These are phyloP conservation scores for Tulasnella sp. DNA, from an alignment of 768 basidiomycete species.

Conservation along the genomic window DNA sequence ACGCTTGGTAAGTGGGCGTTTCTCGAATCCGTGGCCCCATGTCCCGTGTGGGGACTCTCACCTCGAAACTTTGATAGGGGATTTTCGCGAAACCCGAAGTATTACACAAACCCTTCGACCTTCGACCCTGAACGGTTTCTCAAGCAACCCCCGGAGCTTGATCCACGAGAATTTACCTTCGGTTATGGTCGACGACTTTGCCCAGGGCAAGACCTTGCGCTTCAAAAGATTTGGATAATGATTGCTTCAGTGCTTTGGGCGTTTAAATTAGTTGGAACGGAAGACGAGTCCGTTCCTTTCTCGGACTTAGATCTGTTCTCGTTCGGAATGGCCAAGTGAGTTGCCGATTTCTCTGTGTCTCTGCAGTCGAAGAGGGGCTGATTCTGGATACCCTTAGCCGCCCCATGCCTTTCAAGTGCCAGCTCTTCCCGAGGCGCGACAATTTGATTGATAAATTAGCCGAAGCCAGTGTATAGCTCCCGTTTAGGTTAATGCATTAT, in stretches of 20 bases:
- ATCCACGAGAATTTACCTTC: constrained; percentile 5
- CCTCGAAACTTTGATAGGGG: background rate
- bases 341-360: background rate
- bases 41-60: background rate
- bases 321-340: background rate
- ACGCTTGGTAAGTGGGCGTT: background rate
- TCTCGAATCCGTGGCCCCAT: no score
- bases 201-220: constrained; percentile 23
- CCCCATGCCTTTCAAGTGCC: background rate
- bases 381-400: background rate
- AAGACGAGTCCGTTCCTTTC: background rate
- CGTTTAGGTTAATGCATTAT: no score
- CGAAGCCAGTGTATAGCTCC: background rate
- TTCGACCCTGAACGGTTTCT: constrained; percentile 31
- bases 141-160: background rate
- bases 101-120: constrained; percentile 17
- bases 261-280: background rate
- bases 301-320: background rate
- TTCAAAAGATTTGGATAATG: background rate
- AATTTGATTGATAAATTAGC: background rate
- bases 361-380: background rate
- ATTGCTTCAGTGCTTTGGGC: background rate
- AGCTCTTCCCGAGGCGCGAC: background rate
- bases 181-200: constrained; percentile 26
- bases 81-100: constrained; percentile 5